phyloP scores from a whole-genome alignment of 2,329 filamentous ascomycete genomes.

The Fusarium veterinarium region DNA sequence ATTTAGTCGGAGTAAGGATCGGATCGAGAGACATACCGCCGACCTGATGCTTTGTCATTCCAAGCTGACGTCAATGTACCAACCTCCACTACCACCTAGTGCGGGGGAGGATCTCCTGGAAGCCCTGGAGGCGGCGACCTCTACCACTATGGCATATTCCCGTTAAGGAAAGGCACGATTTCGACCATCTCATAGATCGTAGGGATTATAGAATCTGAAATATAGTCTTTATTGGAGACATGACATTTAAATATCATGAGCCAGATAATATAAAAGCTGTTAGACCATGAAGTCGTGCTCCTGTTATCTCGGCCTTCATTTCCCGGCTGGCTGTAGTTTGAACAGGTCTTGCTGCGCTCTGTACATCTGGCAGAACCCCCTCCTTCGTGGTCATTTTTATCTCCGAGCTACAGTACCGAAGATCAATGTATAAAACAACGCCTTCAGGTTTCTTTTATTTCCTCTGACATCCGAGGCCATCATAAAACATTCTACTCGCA shows the following conservation, averaged over 20 bases:
- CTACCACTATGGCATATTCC: neutral
- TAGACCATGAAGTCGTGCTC: neutral
- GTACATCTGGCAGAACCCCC: neutral
- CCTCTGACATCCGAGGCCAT: neutral
- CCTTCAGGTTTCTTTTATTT: neutral
- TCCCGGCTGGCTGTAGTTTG: neutral
- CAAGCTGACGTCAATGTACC: conserved; percentile 6
- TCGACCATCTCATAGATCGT: neutral
- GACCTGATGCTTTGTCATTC: conserved; percentile 3
- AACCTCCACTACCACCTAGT: neutral
- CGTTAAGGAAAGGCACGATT: neutral
- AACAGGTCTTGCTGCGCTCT: neutral
- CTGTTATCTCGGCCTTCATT: neutral
- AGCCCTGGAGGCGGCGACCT: neutral
- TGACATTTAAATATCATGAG: neutral
- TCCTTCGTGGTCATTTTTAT: conserved; percentile 8
- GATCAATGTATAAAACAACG: conserved; percentile 5
- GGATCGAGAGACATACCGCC: conserved; percentile 15
- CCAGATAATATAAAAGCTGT: neutral
- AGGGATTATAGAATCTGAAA: neutral
- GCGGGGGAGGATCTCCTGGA: neutral
- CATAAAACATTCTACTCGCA: neutral
- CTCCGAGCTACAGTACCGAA: conserved; percentile 30
- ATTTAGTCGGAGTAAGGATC: conserved; percentile 28
- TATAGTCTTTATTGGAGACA: neutral